Evolutionary conservation across 176 grass and related monocot species (phyloP).

Genomic region (Rhynchospora breviuscula): DNA sequence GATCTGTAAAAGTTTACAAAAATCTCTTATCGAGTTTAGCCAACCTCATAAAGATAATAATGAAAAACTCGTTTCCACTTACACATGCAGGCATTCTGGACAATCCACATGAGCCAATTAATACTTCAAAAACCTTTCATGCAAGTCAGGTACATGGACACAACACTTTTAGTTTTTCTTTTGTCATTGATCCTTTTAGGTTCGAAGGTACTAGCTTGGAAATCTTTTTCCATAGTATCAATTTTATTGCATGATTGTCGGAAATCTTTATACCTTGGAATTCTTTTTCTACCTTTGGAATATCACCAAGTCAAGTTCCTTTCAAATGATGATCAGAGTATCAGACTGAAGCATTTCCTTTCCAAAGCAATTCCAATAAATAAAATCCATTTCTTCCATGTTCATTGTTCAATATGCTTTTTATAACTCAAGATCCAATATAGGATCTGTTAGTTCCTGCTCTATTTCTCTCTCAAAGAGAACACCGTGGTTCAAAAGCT

Average conservation of each 20-base stretch:
- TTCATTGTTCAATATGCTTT: background rate
- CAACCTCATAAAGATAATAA: too few relatives aligned
- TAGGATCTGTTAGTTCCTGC: background rate
- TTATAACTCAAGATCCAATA: background rate
- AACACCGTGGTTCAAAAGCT: background rate
- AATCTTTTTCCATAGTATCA: background rate
- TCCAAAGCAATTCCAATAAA: background rate
- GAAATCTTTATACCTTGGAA: background rate
- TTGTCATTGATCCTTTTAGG: background rate
- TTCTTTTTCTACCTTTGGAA: background rate
- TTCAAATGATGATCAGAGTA: background rate
- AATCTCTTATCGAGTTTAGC: constrained; percentile 6
- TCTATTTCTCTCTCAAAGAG: background rate
- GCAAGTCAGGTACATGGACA: constrained; percentile 3
- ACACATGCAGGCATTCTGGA: too few relatives aligned
- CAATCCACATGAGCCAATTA: too few relatives aligned
- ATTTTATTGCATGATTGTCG: background rate
- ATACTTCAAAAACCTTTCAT: too few relatives aligned
- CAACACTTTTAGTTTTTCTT: too few relatives aligned
- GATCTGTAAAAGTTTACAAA: background rate
- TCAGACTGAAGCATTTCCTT: background rate
- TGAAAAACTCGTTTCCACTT: too few relatives aligned
- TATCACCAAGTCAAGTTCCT: background rate
- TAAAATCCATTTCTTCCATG: background rate
- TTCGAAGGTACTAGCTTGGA: background rate